phyloP scores from a whole-genome alignment of 1,284 basidiomycete species.

The Pyrrhoderma noxium region DNA sequence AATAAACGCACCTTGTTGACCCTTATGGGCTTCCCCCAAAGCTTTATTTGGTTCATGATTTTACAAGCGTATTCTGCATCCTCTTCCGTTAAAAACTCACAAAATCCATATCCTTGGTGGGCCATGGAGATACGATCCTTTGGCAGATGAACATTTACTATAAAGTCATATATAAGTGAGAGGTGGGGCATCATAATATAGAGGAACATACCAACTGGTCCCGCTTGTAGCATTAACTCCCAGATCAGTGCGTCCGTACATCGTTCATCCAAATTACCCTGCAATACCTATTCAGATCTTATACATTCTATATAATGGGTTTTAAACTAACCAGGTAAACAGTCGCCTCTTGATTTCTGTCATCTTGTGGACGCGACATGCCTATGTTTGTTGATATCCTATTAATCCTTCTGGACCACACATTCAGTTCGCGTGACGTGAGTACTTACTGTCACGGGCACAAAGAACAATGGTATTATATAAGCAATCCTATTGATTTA shows the following conservation, averaged over 20 bases:
- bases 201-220: conserved; percentile 77
- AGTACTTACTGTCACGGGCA: too few species aligned
- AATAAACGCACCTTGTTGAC: conserved; percentile 82
- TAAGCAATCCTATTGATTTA: too few species aligned
- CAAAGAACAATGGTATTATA: too few species aligned
- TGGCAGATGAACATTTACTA: conserved; percentile 97
- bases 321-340: conserved; percentile 67
- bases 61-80: conserved; percentile 99
- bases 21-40: conserved; percentile 96
- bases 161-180: background rate
- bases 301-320: background rate
- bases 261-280: conserved; percentile 97
- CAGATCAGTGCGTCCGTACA: conserved; percentile 92
- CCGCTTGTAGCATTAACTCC: conserved; percentile 98
- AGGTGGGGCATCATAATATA: conserved; percentile 3
- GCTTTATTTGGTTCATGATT: conserved; percentile 99
- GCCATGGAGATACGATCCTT: conserved; percentile 98
- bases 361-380: conserved; percentile 84
- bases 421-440: too few species aligned
- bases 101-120: conserved; percentile 98
- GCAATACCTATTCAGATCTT: conserved; percentile 2
- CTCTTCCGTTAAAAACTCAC: conserved; percentile 96
- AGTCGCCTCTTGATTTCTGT: conserved; percentile 92
- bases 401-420: too few species aligned
- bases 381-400: too few species aligned